Evolutionary conservation across 371 early-diverging fungal genomes (phyloP), one percentile per base, ranked within the genome.

Genomic region (Rhizopus arrhizus): DNA sequence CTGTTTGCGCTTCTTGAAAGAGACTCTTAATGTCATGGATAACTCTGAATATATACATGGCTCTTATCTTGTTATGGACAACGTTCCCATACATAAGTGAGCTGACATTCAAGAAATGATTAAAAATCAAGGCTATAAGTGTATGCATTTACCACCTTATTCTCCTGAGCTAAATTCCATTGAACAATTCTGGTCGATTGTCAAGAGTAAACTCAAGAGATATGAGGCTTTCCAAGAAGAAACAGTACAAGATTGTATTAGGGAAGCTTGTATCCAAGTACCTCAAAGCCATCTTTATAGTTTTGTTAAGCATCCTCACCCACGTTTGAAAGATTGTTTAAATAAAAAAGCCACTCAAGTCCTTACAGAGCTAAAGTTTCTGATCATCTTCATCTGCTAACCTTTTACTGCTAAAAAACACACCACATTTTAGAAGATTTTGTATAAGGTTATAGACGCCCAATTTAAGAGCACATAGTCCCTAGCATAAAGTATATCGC

Each of bases 101-200:
- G 49, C 51, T 51, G 42, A 11, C 28, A 33, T 51, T 28, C 2
- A 36, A 15, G 47, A 35, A 46, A 28, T 58, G 31, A 40, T 46
- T 13, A 46, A 56, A 45, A 22, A 45, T 3, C 46, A 46, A 29
- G 61, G 55, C 16, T 55, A 55, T 22, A 55, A 45, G 29, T 55
- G 61, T 49, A 10, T 55, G 15, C 50, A 62, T 51, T 56, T 56
- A 12, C 41, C 48, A 38, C 43, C 62, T 35, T 60, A 60, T 43
- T 60, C 60, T 10, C 60, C 42, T 32, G 53, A 60, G 36, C 31
- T 56, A n/a, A 62, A 62, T 53, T 38, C 54, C 12, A 61, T 61
- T 28, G 54, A 61, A 49, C 40, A 61, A 47, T 53, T 53, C 28
- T 62, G 54, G 54, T 47, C 47, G 7, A 40, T 38, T 47, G 13